Conservation (phyloP, 2,329 filamentous ascomycete genomes). For the Fusarium udum region DNA sequence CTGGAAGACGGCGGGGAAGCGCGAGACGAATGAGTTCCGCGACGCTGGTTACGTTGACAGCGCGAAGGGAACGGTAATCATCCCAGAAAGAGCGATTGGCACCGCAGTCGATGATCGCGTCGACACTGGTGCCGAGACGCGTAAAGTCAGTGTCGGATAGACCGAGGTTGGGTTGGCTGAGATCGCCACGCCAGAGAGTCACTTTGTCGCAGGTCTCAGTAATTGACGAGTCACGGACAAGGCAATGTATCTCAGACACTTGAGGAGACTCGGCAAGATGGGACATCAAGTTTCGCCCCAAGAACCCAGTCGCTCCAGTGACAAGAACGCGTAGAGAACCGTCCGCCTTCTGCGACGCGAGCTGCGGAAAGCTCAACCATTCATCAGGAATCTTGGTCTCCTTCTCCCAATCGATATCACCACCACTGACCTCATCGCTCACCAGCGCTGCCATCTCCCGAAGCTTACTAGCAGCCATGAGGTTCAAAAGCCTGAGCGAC, state of each 20-base stretch:
- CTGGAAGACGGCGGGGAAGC: constrained; percentile 34
- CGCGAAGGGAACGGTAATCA: constrained; percentile 42
- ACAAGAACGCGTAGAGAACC: constrained; percentile 8
- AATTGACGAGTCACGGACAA: constrained; percentile 45
- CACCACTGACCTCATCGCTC: background rate
- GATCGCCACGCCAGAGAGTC: constrained; percentile 49
- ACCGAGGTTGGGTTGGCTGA: constrained; percentile 49
- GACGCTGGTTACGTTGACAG: constrained; percentile 45
- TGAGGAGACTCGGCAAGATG: constrained; percentile 45
- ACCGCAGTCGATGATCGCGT: constrained; percentile 62
- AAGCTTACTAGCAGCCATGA: constrained; percentile 53
- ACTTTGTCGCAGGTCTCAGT: constrained; percentile 42
- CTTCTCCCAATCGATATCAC: constrained; percentile 8
- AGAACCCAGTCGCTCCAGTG: constrained; percentile 32
- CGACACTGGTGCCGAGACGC: constrained; percentile 44
- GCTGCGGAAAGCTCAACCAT: background rate
- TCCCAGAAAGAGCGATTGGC: constrained; percentile 49
- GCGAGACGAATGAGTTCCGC: constrained; percentile 36
- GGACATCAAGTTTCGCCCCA: constrained; percentile 46
- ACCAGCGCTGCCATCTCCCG: constrained; percentile 48
- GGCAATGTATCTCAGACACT: constrained; percentile 55
- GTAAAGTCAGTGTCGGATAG: constrained; percentile 45
- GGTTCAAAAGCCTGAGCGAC: constrained; percentile 45
- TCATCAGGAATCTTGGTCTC: background rate
- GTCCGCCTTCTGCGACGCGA: background rate